Evolutionary conservation across 345 rosid species (phyloP).

Genomic region (Eucalyptus tenuipes): DNA sequence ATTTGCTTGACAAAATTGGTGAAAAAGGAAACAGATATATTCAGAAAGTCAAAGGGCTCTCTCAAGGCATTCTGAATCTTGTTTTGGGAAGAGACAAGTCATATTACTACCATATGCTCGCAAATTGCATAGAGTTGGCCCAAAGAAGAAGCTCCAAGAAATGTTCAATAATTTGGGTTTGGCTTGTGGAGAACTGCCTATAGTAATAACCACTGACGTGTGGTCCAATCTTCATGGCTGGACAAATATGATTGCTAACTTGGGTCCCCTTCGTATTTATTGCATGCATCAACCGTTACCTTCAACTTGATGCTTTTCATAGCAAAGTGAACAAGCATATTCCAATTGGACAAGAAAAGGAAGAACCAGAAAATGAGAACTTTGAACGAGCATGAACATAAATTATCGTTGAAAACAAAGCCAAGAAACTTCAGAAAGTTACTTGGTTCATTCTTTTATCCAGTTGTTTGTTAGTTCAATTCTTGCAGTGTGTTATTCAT

Average conservation of each 20-base stretch:
- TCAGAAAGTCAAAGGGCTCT: neutral
- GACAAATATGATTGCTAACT: neutral
- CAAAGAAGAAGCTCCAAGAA: neutral
- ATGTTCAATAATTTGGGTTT: neutral
- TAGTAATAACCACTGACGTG: neutral
- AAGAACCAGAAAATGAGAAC: neutral
- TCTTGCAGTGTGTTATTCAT: neutral
- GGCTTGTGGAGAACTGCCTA: neutral
- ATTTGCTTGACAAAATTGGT: neutral
- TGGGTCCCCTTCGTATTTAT: neutral
- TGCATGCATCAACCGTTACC: neutral
- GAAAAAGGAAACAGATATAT: neutral
- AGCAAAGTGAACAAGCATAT: neutral
- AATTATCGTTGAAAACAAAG: neutral
- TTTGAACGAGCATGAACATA: neutral
- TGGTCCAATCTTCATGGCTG: neutral
- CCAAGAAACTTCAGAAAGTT: neutral
- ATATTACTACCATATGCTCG: neutral
- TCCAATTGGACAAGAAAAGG: neutral
- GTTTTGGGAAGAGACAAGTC: neutral
- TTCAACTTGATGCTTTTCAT: neutral
- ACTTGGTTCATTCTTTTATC: neutral
- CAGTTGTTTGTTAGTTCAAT: neutral
- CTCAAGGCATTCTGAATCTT: neutral
- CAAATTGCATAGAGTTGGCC: neutral